phyloP scores from a whole-genome alignment of 352 stramenopile genomes.

The Aphanomyces astaci region DNA sequence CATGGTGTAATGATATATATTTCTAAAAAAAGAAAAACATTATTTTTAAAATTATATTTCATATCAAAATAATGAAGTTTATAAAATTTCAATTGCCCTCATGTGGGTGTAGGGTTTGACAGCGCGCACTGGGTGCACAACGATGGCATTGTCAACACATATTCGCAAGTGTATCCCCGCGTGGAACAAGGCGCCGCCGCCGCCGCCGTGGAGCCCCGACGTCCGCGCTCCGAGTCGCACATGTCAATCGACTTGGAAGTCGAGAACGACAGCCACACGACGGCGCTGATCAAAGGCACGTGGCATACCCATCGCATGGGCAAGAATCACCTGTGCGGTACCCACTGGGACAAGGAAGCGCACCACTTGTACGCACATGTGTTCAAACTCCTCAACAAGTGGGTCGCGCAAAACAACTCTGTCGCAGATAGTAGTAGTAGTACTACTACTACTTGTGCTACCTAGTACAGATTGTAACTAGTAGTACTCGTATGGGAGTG shows the following conservation, averaged over 20 bases:
- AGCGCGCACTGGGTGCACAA: conserved; percentile 57
- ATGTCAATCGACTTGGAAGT: conserved; percentile 50
- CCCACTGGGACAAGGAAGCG: conserved; percentile 55
- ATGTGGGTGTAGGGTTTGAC: conserved; percentile 36
- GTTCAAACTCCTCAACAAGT: conserved; percentile 31
- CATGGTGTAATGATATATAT: too few species aligned
- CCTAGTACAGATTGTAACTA: too few species aligned
- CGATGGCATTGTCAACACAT: conserved; percentile 64
- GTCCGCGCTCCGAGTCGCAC: conserved; percentile 45
- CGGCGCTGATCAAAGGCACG: conserved; percentile 24
- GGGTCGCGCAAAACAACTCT: background rate
- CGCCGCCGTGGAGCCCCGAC: background rate
- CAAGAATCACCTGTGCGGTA: conserved; percentile 66
- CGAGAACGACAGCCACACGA: conserved; percentile 38
- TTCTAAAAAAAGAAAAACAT: too few species aligned
- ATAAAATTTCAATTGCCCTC: too few species aligned
- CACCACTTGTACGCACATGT: conserved; percentile 55
- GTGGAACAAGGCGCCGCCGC: conserved; percentile 25
- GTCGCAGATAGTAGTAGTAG: too few species aligned
- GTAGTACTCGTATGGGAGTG: too few species aligned
- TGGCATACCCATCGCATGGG: conserved; percentile 77
- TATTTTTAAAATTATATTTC: too few species aligned
- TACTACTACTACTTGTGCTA: too few species aligned
- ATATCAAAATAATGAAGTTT: too few species aligned
- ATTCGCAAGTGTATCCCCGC: conserved; percentile 56